A percentile compares a stretch with the other conserved stretches of the same genome.
These are phyloP conservation scores for Dioscorea cayenensis DNA, from an alignment of 116 monocot species.

Conservation along the genomic window DNA sequence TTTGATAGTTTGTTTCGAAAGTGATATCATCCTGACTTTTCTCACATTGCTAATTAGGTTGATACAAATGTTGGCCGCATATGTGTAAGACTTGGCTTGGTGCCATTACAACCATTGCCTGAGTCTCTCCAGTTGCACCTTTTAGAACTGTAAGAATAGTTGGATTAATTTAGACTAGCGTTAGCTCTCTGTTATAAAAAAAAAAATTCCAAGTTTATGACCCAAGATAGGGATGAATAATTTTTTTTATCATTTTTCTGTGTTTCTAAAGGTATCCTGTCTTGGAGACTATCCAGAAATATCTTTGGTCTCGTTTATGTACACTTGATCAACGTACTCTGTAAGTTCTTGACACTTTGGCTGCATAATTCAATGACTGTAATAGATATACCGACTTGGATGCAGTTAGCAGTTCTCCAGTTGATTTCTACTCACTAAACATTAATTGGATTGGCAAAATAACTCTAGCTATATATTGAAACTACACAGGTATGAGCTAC, in stretches of 20 bases:
- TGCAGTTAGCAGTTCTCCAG: background rate
- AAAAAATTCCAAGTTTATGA: no score
- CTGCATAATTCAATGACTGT: background rate
- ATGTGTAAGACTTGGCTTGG: constrained; percentile 76
- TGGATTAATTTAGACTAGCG: background rate
- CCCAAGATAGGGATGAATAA: no score
- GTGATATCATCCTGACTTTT: background rate
- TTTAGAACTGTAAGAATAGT: constrained; percentile 48
- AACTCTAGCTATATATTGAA: background rate
- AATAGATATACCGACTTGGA: constrained; percentile 23
- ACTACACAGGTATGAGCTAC: constrained; percentile 69
- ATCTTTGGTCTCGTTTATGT: constrained; percentile 71
- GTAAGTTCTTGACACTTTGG: constrained; percentile 20
- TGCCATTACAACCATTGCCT: constrained; percentile 62
- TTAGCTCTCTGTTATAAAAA: background rate
- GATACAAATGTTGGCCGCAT: constrained; percentile 81
- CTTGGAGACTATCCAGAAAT: constrained; percentile 72
- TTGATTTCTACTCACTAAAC: background rate
- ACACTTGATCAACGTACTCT: constrained; percentile 58
- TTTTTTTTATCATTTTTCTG: background rate
- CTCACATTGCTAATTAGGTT: constrained; percentile 28
- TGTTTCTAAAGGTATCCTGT: constrained; percentile 50
- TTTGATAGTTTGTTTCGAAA: background rate
- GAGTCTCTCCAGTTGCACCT: constrained; percentile 73
- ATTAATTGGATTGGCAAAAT: background rate